phyloP scores from a whole-genome alignment of 371 early-diverging fungal genomes.

The Zopfochytrium polystomum region DNA sequence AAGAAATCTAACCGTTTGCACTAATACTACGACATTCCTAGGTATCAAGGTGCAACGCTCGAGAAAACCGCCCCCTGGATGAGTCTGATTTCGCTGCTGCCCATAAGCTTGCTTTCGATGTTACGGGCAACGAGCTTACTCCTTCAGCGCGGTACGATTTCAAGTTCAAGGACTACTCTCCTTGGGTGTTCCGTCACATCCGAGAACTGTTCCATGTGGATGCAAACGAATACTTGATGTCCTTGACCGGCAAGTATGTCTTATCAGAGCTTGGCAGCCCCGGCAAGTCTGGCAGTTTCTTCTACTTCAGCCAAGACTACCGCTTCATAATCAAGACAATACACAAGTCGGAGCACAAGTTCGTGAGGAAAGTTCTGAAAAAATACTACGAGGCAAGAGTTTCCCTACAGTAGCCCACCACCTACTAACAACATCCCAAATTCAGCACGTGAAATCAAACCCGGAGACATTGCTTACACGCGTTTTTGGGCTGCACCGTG shows the following conservation, averaged over 20 bases:
- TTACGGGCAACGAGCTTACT: conserved; percentile 86
- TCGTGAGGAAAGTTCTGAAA: conserved; percentile 78
- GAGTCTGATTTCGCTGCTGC: conserved; percentile 79
- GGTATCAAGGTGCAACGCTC: conserved; percentile 83
- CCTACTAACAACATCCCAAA: too few relatives aligned
- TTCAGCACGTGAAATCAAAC: conserved; percentile 77
- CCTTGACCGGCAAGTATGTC: conserved; percentile 93
- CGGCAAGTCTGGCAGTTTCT: conserved; percentile 95
- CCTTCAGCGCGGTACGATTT: conserved; percentile 95
- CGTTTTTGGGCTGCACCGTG: conserved; percentile 92
- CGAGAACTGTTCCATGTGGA: conserved; percentile 85
- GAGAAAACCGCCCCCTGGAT: conserved; percentile 64
- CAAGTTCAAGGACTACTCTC: conserved; percentile 97
- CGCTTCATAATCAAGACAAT: conserved; percentile 98
- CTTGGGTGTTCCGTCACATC: conserved; percentile 92
- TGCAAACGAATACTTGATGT: conserved; percentile 93
- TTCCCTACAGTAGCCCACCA: too few relatives aligned
- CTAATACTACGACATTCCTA: too few relatives aligned
- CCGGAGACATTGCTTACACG: conserved; percentile 93
- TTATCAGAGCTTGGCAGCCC: conserved; percentile 93
- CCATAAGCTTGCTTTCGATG: conserved; percentile 92
- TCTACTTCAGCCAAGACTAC: conserved; percentile 95
- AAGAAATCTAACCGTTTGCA: too few relatives aligned
- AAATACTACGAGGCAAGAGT: conserved; percentile 60
- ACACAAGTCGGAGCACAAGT: conserved; percentile 90